phyloP scores from a whole-genome alignment of 169 alveolate species.

The Eimeria zaria region DNA sequence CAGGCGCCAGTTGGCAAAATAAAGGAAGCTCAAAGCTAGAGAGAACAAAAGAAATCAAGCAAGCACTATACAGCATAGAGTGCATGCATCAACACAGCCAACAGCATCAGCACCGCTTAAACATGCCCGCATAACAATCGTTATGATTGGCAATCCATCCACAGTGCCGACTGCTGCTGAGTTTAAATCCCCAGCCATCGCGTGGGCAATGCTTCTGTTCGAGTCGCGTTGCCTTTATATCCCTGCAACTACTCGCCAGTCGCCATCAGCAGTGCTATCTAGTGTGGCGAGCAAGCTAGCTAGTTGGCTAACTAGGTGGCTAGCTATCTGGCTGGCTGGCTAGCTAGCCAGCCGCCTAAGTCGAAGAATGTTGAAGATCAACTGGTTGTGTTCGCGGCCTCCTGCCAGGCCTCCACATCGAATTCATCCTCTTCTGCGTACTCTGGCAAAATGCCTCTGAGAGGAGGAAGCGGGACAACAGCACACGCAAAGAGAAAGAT shows the following conservation, averaged over 20 bases:
- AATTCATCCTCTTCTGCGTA: slow-evolving; percentile 63
- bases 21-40: background rate
- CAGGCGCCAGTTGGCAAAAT: background rate
- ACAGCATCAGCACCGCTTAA: background rate
- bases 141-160: background rate
- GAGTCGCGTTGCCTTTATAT: background rate
- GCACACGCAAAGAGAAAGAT: background rate
- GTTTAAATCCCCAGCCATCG: background rate
- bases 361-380: background rate
- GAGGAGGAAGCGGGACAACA: background rate
- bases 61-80: background rate
- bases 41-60: background rate
- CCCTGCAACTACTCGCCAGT: background rate
- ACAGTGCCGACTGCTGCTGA: background rate
- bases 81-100: background rate
- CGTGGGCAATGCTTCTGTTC: background rate
- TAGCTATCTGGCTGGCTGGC: slow-evolving; percentile 13
- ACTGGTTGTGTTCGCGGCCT: background rate
- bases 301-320: background rate
- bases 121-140: background rate
- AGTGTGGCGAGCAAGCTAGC: background rate
- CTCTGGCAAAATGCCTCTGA: slow-evolving; percentile 69
- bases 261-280: background rate
- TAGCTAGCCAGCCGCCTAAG: background rate
- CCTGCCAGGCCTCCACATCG: slow-evolving; percentile 64